Evolutionary conservation across 768 basidiomycete genomes (phyloP).

Genomic region (Calocybe gangraenosa): DNA sequence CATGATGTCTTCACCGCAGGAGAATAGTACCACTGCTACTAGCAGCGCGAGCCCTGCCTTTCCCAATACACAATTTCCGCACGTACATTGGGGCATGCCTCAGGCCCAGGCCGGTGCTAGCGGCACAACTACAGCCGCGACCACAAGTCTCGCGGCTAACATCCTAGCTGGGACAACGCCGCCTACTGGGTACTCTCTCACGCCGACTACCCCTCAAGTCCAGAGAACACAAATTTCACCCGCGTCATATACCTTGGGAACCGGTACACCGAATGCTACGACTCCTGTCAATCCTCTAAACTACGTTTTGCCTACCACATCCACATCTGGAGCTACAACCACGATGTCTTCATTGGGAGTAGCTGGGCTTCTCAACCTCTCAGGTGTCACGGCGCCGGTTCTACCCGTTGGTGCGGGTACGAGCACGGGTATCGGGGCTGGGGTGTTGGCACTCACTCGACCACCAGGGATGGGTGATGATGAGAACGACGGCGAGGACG

Average conservation of each 20-base stretch:
- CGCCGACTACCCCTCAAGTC: background rate
- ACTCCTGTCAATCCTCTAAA: background rate
- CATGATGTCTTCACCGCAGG: constrained; percentile 3
- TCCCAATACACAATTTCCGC: background rate
- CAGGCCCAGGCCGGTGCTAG: constrained; percentile 1
- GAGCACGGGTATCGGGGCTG: constrained; percentile 10
- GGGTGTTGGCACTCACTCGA: constrained; percentile 6
- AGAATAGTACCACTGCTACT: background rate
- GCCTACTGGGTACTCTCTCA: constrained; percentile 1
- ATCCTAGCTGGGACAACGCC: background rate
- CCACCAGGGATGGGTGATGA: constrained; percentile 32
- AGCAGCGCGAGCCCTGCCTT: constrained; percentile 1
- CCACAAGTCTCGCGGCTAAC: background rate
- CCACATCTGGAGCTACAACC: constrained; percentile 1
- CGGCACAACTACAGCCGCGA: background rate
- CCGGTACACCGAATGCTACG: background rate
- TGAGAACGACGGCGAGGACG: constrained; percentile 75
- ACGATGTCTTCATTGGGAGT: constrained; percentile 15
- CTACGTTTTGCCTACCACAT: constrained; percentile 9
- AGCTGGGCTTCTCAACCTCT: constrained; percentile 18
- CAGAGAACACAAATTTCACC: constrained; percentile 8
- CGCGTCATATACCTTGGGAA: constrained; percentile 6
- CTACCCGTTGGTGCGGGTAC: constrained; percentile 14
- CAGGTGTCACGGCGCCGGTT: constrained; percentile 12
- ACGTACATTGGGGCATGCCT: constrained; percentile 9